Evolutionary conservation across 2,329 filamentous ascomycete genomes (phyloP), one percentile per base, ranked within the genome.

Genomic region (Pestalotiopsis sp.): DNA sequence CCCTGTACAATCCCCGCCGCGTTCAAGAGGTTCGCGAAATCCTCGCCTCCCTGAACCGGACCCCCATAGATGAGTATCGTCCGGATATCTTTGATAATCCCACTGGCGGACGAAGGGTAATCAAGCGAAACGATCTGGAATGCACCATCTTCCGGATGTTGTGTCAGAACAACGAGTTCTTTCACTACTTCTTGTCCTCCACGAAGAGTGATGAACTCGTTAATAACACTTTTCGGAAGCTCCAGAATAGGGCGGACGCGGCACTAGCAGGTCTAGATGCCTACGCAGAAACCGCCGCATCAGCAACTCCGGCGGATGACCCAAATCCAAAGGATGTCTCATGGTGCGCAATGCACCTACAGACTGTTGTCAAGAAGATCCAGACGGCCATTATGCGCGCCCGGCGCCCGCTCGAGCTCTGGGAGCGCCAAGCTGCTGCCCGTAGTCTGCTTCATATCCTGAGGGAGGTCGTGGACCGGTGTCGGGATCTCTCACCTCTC

Each of bases 131-230:
- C 64, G 85, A 88, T 69, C 78, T 88, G 1, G 84, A 86, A 71
- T 79, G 80, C 59, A 87, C 86, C 2, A 75, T 89, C 14, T 84
- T 86, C 70, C 84, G 84, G 65, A 86, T 89, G 78, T 80, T 89
- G 17, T 78, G 88, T 25, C 81, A 84, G 70, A 87, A 88, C 72
- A 81, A 86, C 74, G 82, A 84, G 56, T 84, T 89, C 77, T 87
- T 89, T 74, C 79, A 85, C 65, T 85, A 87, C 77, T 85, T 89
- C 69, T 80, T 83, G 61, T 81, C 82, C 17, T 78, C 82, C 9
- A 81, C 85, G 67, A 78, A 78, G n/a, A 80, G 85, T 2, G 76
- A 79, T 61, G 84, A 85, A 68, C 78, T 79, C 27, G 78, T 84
- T 41, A 82, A 81, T 56, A 83, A 86, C 70, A 80, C 80, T 3